Evolutionary conservation across 2,329 filamentous ascomycete species (phyloP).

Genomic region (Aspergillus niger): DNA sequence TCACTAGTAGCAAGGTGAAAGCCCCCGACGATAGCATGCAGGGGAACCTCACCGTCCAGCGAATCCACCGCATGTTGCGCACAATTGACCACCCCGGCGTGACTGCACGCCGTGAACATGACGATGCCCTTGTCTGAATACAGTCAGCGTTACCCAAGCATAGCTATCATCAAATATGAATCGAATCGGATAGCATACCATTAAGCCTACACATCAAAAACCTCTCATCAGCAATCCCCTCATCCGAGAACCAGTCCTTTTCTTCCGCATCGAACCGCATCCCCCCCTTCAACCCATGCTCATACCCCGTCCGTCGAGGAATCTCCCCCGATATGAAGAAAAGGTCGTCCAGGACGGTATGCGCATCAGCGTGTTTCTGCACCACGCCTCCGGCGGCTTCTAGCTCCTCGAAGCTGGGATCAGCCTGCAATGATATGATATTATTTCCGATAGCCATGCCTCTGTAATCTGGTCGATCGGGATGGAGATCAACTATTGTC

Average conservation of each 20-base stretch:
- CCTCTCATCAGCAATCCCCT: slow-evolving; percentile 55
- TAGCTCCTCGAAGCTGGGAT: slow-evolving; percentile 55
- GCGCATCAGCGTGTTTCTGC: slow-evolving; percentile 41
- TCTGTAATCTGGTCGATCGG: slow-evolving; percentile 54
- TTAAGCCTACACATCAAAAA: slow-evolving; percentile 57
- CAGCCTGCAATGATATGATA: slow-evolving; percentile 54
- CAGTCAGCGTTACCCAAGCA: too few species aligned
- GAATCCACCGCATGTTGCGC: slow-evolving; percentile 50
- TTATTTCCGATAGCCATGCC: slow-evolving; percentile 47
- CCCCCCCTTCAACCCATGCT: slow-evolving; percentile 50
- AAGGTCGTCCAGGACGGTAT: slow-evolving; percentile 52
- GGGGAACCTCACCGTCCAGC: slow-evolving; percentile 36
- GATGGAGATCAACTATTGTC: slow-evolving; percentile 55
- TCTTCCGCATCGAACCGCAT: slow-evolving; percentile 46
- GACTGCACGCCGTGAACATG: slow-evolving; percentile 59
- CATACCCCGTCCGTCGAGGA: slow-evolving; percentile 53
- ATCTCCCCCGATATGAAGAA: slow-evolving; percentile 59
- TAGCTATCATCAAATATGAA: too few species aligned
- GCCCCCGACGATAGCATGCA: slow-evolving; percentile 57
- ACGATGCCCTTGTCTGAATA: slow-evolving; percentile 53
- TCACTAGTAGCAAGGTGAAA: slow-evolving; percentile 56
- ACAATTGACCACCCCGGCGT: slow-evolving; percentile 58
- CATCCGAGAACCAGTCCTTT: slow-evolving; percentile 51
- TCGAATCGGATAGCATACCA: slow-evolving; percentile 28
- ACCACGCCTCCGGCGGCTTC: slow-evolving; percentile 46